Evolutionary conservation across 768 basidiomycete genomes (phyloP).

Genomic region (Suillus luteus): DNA sequence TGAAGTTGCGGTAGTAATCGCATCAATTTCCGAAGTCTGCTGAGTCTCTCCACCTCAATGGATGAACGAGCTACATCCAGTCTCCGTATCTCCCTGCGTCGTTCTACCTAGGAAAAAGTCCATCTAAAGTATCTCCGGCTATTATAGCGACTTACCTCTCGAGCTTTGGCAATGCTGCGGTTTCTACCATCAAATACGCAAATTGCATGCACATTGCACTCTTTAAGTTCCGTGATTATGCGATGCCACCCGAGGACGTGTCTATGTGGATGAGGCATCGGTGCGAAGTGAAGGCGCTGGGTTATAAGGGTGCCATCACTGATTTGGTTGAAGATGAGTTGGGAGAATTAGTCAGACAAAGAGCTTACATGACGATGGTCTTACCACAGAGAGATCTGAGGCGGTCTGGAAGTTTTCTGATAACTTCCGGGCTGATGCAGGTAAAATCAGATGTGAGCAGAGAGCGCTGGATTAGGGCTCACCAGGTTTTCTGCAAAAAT

Average conservation of each 20-base stretch:
- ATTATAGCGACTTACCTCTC: constrained; percentile 54
- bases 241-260: constrained; percentile 83
- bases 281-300: constrained; percentile 77
- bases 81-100: constrained; percentile 53
- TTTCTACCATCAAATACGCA: constrained; percentile 82
- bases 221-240: constrained; percentile 61
- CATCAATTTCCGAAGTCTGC: constrained; percentile 50
- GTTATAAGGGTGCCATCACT: constrained; percentile 89
- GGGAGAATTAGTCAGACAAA: constrained; percentile 1
- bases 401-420: constrained; percentile 64
- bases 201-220: constrained; percentile 56
- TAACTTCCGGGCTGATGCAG: constrained; percentile 57
- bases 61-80: constrained; percentile 52
- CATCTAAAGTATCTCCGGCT: neutral
- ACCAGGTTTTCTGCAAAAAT: constrained; percentile 72
- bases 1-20: constrained; percentile 41
- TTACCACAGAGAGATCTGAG: constrained; percentile 63
- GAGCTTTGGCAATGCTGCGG: constrained; percentile 65
- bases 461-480: constrained; percentile 17
- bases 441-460: neutral
- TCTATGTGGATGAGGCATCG: constrained; percentile 58
- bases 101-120: constrained; percentile 45
- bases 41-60: constrained; percentile 59
- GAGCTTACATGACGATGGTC: constrained; percentile 70
- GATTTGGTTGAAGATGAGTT: constrained; percentile 15